Evolutionary conservation across 345 rosid genomes (phyloP), one percentile per base, ranked within the genome.

Genomic region (Hibiscus syriacus): DNA sequence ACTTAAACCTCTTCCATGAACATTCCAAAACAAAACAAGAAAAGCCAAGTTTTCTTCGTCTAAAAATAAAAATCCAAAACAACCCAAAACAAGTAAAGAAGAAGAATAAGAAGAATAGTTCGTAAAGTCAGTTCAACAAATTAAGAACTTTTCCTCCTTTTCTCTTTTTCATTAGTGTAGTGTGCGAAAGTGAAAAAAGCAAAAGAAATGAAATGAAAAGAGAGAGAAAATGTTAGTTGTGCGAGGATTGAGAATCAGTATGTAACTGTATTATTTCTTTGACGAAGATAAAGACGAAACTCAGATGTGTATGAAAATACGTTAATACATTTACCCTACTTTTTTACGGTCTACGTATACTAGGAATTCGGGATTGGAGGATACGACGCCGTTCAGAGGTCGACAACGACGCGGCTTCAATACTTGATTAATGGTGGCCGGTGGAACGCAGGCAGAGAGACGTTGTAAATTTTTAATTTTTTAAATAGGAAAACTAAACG

Each of bases 381-480:
- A n/a, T 34, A 72, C 79, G 73, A 0, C 23, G 58, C 16, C 73
- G 73, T 76, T 62, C 72, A 14, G 29, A 0, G 5, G 8, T 54
- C 53, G 49, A 25, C 39, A 46, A 38, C 19, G 39, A 68, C 66
- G 55, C 70, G 14, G 53, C 45, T 12, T 8, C 3, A 30, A 27
- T 49, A 60, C 48, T 38, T 45, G 22, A 52, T 52, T 3, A 22
- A 27, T 23, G 55, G 55, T 52, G 23, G 53, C 22, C 55, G 57
- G 16, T 54, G 57, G 63, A n/a, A 34, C 49, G 70, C 72, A n/a
- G n/a, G n/a, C n/a, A 62, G 75, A 61, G 72, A 70, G 72, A 70
- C 78, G 78, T 74, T 69, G 1, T 11, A 3, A 17, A 59, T 4
- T 59, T n/a, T n/a, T n/a, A n/a, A n/a, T 59, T 19, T 34, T 59